Evolutionary conservation across 352 stramenopile genomes (phyloP).

Genomic region (Pythium aristosporum): DNA sequence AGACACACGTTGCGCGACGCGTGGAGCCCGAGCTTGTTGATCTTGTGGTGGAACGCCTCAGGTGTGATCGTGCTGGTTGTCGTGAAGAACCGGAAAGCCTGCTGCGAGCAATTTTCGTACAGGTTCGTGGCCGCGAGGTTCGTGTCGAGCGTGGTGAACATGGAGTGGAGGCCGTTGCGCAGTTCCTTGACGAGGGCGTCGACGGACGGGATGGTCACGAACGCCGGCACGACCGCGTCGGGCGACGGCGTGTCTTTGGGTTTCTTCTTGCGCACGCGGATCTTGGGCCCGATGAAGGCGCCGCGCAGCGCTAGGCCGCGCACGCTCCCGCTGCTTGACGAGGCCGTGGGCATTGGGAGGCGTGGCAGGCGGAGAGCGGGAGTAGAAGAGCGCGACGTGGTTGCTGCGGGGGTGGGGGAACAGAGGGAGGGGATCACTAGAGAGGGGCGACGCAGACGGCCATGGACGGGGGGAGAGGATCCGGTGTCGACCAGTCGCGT

Average conservation of each 20-base stretch:
- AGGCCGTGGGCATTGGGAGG: constrained; percentile 20
- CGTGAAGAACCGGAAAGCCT: constrained; percentile 79
- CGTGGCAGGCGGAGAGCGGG: constrained; percentile 18
- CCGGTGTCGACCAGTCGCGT: not conserved
- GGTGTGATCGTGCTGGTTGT: constrained; percentile 70
- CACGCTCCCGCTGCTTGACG: constrained; percentile 6
- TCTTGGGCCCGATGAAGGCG: constrained; percentile 23
- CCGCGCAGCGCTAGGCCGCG: constrained; percentile 20
- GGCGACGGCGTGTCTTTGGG: not conserved
- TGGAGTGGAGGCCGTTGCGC: constrained; percentile 42
- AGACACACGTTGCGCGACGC: constrained; percentile 43
- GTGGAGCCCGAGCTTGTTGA: constrained; percentile 55
- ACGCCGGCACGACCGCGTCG: constrained; percentile 6
- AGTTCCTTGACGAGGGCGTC: constrained; percentile 55
- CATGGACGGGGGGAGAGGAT: constrained; percentile 7
- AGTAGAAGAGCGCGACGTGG: constrained; percentile 18
- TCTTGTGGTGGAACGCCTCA: constrained; percentile 64
- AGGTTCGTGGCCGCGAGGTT: constrained; percentile 35
- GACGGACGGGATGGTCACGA: constrained; percentile 19
- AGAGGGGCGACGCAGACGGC: constrained; percentile 4
- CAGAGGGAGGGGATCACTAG: not conserved
- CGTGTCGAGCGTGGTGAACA: constrained; percentile 44
- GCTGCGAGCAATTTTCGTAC: constrained; percentile 62
- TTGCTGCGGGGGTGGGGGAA: not conserved
- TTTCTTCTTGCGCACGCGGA: constrained; percentile 26